phyloP scores from a whole-genome alignment of 345 rosid genomes.

The Streptanthus diversifolius region DNA sequence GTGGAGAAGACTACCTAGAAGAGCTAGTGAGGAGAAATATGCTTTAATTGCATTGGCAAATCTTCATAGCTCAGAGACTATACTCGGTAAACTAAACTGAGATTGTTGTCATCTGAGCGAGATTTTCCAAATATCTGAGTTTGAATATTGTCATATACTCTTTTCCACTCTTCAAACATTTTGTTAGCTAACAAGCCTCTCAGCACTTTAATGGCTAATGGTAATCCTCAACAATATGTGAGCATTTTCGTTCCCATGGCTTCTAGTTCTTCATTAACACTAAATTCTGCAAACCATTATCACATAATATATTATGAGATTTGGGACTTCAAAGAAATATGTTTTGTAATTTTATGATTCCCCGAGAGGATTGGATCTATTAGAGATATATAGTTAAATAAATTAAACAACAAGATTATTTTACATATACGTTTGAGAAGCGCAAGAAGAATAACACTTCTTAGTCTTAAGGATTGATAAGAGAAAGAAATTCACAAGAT shows the following conservation, averaged over 20 bases:
- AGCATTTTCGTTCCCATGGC: neutral
- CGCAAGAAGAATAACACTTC: neutral
- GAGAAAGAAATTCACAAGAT: neutral
- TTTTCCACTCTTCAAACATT: neutral
- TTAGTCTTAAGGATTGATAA: neutral
- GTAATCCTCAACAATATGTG: neutral
- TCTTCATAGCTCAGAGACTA: conserved; percentile 20
- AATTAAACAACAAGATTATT: too few species aligned
- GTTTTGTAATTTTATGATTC: neutral
- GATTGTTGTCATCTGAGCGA: neutral
- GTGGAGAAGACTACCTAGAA: too few species aligned
- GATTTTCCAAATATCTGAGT: neutral
- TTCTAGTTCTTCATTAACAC: neutral
- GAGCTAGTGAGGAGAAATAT: conserved; percentile 18
- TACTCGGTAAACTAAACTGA: neutral
- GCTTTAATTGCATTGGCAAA: neutral
- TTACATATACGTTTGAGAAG: too few species aligned
- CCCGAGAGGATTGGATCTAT: neutral
- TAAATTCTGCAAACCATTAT: neutral
- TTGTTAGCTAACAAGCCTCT: neutral
- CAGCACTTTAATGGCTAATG: neutral
- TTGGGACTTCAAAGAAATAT: neutral
- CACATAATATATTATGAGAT: neutral
- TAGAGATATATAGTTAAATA: too few species aligned
- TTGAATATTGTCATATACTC: neutral